Conservation (phyloP, 805 yeast species). For the Candida montana region DNA sequence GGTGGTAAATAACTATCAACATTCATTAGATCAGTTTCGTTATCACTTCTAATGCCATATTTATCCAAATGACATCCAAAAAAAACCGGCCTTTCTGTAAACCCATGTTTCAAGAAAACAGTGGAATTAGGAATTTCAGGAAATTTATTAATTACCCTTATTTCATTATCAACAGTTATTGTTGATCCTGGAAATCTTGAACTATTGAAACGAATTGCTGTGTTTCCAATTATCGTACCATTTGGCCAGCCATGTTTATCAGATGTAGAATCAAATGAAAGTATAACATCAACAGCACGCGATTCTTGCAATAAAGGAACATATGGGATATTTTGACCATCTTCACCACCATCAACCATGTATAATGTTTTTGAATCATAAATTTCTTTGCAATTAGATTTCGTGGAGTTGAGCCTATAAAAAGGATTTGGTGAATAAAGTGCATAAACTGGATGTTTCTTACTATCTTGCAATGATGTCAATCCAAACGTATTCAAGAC, state of each 20-base stretch:
- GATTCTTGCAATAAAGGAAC: conserved; percentile 58
- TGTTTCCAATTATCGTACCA: conserved; percentile 45
- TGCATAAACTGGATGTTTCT: conserved; percentile 52
- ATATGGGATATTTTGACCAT: conserved; percentile 65
- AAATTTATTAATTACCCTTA: conserved; percentile 39
- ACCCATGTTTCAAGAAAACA: conserved; percentile 41
- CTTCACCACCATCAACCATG: conserved; percentile 79
- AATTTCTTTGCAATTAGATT: conserved; percentile 13
- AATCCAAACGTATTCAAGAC: conserved; percentile 42
- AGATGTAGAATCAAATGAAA: conserved; percentile 56
- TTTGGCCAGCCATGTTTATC: conserved; percentile 53
- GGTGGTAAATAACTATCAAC: conserved; percentile 38
- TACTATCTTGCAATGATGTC: conserved; percentile 29
- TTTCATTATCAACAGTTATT: conserved; percentile 33
- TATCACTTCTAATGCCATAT: conserved; percentile 10
- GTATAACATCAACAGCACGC: conserved; percentile 55
- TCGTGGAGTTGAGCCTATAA: conserved; percentile 24
- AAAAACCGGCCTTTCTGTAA: conserved; percentile 62
- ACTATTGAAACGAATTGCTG: conserved; percentile 21
- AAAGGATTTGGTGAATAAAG: conserved; percentile 61
- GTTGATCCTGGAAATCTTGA: conserved; percentile 23
- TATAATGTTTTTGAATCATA: conserved; percentile 29
- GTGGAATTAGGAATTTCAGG: conserved; percentile 58
- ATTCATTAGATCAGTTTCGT: conserved; percentile 6
- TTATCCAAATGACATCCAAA: conserved; percentile 58